Evolutionary conservation across 176 grass and related monocot genomes (phyloP).

Genomic region (Ensete glaucum): DNA sequence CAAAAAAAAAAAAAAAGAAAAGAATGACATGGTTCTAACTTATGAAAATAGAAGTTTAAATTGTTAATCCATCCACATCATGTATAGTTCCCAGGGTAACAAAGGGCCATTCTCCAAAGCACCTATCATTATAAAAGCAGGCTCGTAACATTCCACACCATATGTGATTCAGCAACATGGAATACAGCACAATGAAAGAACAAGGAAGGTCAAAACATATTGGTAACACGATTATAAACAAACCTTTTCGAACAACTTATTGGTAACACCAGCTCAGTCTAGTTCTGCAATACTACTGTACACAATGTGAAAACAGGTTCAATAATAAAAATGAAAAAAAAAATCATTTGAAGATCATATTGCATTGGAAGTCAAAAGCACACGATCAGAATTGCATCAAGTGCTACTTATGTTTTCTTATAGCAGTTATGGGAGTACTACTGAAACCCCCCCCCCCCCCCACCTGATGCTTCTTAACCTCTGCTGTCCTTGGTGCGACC

Average conservation of each 20-base stretch:
- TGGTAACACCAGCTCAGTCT: constrained; percentile 13
- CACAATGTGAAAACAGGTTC: no score
- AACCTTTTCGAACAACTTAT: constrained; percentile 33
- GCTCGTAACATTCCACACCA: no score
- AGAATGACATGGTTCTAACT: background rate
- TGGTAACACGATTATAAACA: background rate
- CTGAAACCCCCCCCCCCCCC: constrained; percentile 10
- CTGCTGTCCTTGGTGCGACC: constrained; percentile 8
- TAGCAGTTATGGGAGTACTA: no score
- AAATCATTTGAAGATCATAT: no score
- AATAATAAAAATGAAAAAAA: no score
- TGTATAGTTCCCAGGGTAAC: background rate
- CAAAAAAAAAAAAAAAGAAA: background rate
- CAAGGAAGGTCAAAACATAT: no score
- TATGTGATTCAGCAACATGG: background rate
- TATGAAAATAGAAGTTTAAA: no score
- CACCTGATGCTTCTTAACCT: constrained; percentile 22
- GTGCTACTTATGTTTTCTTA: no score
- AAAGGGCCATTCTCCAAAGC: constrained; percentile 12
- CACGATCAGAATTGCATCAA: no score
- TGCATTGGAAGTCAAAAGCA: no score
- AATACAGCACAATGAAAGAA: no score
- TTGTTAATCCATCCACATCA: no score
- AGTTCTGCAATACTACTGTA: constrained; percentile 25
- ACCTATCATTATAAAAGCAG: constrained; percentile 10